These are phyloP conservation scores for Populus tomentosa DNA, from an alignment of 441 rosid species.

Conservation along the genomic window DNA sequence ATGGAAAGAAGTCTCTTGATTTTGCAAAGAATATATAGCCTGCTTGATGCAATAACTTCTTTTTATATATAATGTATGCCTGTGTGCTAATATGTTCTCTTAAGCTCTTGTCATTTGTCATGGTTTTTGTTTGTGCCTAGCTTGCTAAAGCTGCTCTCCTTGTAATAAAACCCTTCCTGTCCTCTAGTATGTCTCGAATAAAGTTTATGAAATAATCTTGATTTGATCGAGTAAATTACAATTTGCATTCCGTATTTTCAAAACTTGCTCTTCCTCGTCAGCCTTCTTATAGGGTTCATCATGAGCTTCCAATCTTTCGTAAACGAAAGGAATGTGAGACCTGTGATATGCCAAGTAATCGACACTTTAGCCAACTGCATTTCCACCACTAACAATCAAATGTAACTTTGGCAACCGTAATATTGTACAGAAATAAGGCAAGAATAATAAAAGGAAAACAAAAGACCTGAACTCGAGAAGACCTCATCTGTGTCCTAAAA, in stretches of 20 bases:
- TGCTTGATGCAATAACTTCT: background rate
- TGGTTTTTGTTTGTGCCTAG: background rate
- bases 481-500: background rate
- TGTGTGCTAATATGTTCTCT: background rate
- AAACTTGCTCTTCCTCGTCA: background rate
- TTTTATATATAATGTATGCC: background rate
- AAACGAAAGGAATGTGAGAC: background rate
- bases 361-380: too few relatives aligned
- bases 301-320: background rate
- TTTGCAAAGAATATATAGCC: conserved; percentile 26
- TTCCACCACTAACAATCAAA: background rate
- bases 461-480: background rate
- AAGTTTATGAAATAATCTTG: background rate
- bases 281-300: background rate
- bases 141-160: background rate
- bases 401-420: background rate
- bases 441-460: background rate
- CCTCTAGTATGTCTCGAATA: background rate
- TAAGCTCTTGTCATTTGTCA: background rate
- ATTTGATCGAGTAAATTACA: too few relatives aligned
- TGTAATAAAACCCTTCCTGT: background rate
- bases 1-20: conserved; percentile 58
- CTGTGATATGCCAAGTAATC: too few relatives aligned
- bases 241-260: background rate
- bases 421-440: background rate